These are phyloP conservation scores for Alternaria tenuissima DNA, from an alignment of 2,329 filamentous ascomycete species.

Conservation along the genomic window DNA sequence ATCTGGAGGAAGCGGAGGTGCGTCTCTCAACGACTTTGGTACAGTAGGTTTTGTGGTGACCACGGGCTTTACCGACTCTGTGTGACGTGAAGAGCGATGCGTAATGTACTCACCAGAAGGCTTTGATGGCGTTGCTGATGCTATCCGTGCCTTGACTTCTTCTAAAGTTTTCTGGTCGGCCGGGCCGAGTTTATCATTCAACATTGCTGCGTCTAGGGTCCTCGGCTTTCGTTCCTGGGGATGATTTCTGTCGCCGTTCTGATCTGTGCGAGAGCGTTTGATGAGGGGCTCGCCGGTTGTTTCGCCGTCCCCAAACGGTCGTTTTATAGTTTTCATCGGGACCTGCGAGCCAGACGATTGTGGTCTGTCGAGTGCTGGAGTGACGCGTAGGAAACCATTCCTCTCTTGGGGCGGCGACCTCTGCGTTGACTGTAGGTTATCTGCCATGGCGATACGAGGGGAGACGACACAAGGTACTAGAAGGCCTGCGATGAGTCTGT, in stretches of 20 bases:
- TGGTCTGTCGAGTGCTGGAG: background rate
- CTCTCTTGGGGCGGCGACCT: background rate
- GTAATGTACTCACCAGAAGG: background rate
- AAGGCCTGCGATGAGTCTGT: background rate
- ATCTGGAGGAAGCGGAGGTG: background rate
- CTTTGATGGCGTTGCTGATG: background rate
- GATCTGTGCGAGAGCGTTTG: background rate
- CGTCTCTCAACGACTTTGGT: background rate
- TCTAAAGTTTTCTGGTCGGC: background rate
- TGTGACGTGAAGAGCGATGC: background rate
- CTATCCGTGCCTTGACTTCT: background rate
- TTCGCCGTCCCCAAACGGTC: background rate
- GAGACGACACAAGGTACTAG: background rate
- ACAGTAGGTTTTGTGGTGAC: background rate
- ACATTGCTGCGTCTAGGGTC: background rate
- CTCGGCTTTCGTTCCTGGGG: background rate
- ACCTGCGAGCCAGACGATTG: background rate
- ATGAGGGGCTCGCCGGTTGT: background rate
- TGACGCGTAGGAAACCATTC: background rate
- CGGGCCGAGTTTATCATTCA: background rate
- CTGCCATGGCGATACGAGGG: background rate
- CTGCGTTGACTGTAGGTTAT: background rate
- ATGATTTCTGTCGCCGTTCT: background rate
- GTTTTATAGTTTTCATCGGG: background rate
- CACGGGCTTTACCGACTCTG: background rate